Evolutionary conservation across 2,329 filamentous ascomycete species (phyloP).

Genomic region (Diplodia seriata): DNA sequence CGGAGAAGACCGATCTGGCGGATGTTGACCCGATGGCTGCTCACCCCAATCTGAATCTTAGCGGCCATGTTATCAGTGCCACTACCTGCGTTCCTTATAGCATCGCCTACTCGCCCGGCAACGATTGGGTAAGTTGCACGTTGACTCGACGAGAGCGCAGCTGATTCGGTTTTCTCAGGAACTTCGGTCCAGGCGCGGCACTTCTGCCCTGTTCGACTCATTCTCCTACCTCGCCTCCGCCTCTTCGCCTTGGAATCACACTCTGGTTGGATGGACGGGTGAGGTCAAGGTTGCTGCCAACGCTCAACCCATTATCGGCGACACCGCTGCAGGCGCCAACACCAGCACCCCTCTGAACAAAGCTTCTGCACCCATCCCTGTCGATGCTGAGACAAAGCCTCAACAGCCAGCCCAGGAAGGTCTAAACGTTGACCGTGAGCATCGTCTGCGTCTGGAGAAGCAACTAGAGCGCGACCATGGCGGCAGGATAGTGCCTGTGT

Average conservation of each 20-base stretch:
- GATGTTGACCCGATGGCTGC: conserved; percentile 61
- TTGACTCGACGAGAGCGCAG: neutral
- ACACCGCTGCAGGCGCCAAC: conserved; percentile 39
- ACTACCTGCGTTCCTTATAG: conserved; percentile 69
- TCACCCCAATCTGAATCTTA: conserved; percentile 64
- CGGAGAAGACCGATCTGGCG: conserved; percentile 51
- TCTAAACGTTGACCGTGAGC: conserved; percentile 71
- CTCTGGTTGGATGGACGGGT: conserved; percentile 92
- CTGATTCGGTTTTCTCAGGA: conserved; percentile 58
- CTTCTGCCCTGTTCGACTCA: conserved; percentile 90
- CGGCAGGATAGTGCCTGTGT: conserved; percentile 84
- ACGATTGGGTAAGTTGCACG: conserved; percentile 60
- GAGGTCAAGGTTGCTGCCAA: conserved; percentile 61
- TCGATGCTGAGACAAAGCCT: conserved; percentile 66
- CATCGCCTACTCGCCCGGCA: conserved; percentile 58
- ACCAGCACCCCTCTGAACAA: conserved; percentile 70
- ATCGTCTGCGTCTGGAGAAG: conserved; percentile 75
- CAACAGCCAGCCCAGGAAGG: conserved; percentile 70
- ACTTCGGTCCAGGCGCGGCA: conserved; percentile 78
- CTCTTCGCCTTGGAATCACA: conserved; percentile 86
- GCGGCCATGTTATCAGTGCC: conserved; percentile 68
- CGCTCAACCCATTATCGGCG: conserved; percentile 38
- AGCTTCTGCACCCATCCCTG: conserved; percentile 78
- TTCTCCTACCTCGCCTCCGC: conserved; percentile 87
- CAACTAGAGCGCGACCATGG: conserved; percentile 75